Base-by-base conservation (phyloP, 2,329 filamentous ascomycete genomes). In the Cladosporium phlei region DNA sequence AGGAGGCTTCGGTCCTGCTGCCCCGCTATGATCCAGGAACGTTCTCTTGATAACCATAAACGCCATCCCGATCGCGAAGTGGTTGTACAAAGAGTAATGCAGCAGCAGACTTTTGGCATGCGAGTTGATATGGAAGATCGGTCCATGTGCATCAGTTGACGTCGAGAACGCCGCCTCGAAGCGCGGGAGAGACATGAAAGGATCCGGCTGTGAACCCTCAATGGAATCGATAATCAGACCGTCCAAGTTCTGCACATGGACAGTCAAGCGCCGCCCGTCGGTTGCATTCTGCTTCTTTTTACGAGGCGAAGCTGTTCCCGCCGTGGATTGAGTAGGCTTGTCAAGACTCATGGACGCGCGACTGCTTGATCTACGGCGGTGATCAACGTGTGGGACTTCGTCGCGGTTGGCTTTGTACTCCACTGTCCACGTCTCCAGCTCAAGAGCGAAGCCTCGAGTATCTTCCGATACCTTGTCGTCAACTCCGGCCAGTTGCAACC, bases 31-130 rank as follows among this genome's bases (percentile, higher is more conserved):
- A 11, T 62, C 55, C 37, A 61, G 19, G 53, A 74, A 71, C 0
- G 72, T 73, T 34, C 66, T 66, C 37, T 61, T 64, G 19, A 98
- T 66, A 2, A 94, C 87, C 61, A 82, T 83, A 19, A 78, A 71
- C 7, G 91, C 93, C 50, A 97, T 82, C 1, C 88, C 86, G 20
- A 94, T 76, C 0, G 90, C 85, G 61, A 96, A 98, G 62, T 95
- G 90, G 3, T 90, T 84, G 64, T 94, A 95, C 0, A 98, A 77
- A 0, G 94, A 98, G 62, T 97, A 97, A 40, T 94, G 85, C 6
- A 95, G 61, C 51, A 87, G 80, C 2, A 98, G 69, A 5, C 86
- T 88, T 55, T 85, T 85, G 16, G 93, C 77, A 43, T 86, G 80
- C 0, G 88, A 86, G 55, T 94, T 88, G 33, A 97, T 69, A 61